Evolutionary conservation across 2,329 filamentous ascomycete genomes (phyloP).

Genomic region (Chaetomiaceae sp.): DNA sequence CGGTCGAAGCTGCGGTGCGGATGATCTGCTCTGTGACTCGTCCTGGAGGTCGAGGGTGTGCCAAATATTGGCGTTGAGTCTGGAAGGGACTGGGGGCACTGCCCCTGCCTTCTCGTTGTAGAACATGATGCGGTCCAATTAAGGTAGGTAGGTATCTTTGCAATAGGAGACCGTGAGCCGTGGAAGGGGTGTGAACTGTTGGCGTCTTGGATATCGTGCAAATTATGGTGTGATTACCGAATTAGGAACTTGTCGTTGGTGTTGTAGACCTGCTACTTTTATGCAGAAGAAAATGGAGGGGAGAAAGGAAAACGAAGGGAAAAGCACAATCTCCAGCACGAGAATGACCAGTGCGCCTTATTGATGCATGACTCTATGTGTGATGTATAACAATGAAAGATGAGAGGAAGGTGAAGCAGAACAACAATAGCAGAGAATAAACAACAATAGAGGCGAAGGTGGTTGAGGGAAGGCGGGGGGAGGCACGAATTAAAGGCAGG

Average conservation of each 20-base stretch:
- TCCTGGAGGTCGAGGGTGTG: constrained; percentile 36
- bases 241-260: constrained; percentile 15
- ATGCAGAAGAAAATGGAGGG: constrained; percentile 8
- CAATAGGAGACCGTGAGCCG: constrained; percentile 10
- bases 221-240: constrained; percentile 4
- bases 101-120: constrained; percentile 26
- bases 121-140: constrained; percentile 23
- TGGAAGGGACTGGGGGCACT: constrained; percentile 31
- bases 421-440: constrained; percentile 7
- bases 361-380: constrained; percentile 13
- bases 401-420: constrained; percentile 10
- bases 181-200: not conserved
- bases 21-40: constrained; percentile 22
- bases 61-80: constrained; percentile 29
- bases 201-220: constrained; percentile 1
- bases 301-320: constrained; percentile 9
- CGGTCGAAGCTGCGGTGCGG: constrained; percentile 30
- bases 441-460: constrained; percentile 3
- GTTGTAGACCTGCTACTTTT: constrained; percentile 22
- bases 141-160: not conserved
- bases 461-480: too few relatives aligned
- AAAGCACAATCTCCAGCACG: too few relatives aligned
- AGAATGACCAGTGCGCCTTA: constrained; percentile 3
- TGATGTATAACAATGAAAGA: not conserved
- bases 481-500: constrained; percentile 15